phyloP scores from a whole-genome alignment of 2,329 filamentous ascomycete species.

The Fusarium paranaense region DNA sequence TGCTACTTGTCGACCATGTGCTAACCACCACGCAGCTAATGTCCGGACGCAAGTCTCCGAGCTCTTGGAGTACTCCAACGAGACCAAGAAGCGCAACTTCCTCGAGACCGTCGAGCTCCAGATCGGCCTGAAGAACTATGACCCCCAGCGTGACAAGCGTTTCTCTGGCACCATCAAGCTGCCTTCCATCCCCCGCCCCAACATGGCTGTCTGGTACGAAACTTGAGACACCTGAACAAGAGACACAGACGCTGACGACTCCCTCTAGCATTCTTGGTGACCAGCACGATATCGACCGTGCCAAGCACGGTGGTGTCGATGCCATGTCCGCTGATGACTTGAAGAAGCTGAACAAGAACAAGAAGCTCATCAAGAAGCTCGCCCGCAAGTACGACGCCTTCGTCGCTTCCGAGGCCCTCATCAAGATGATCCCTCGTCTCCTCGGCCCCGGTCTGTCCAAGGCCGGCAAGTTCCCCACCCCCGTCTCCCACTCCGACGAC shows the following conservation, averaged over 20 bases:
- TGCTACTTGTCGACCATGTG: slow-evolving; percentile 43
- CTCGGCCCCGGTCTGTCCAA: slow-evolving; percentile 98
- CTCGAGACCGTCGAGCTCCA: slow-evolving; percentile 92
- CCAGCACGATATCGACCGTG: slow-evolving; percentile 98
- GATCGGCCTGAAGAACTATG: slow-evolving; percentile 98
- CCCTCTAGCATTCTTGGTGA: slow-evolving; percentile 69
- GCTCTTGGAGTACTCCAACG: slow-evolving; percentile 91
- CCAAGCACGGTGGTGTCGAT: slow-evolving; percentile 98
- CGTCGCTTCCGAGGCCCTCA: slow-evolving; percentile 94
- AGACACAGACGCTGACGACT: slow-evolving; percentile 22
- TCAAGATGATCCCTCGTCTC: slow-evolving; percentile 99
- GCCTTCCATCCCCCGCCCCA: slow-evolving; percentile 88
- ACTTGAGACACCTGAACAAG: not conserved
- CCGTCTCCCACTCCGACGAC: slow-evolving; percentile 96
- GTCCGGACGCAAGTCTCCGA: slow-evolving; percentile 94
- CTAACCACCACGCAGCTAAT: slow-evolving; percentile 71
- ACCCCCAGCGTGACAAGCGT: slow-evolving; percentile 99
- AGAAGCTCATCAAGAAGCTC: slow-evolving; percentile 99
- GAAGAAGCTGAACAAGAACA: slow-evolving; percentile 99
- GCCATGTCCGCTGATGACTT: slow-evolving; percentile 98
- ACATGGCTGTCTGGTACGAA: slow-evolving; percentile 80
- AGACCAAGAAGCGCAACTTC: slow-evolving; percentile 99
- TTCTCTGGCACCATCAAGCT: slow-evolving; percentile 99
- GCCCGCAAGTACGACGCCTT: slow-evolving; percentile 99
- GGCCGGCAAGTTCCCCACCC: slow-evolving; percentile 99